Base-by-base conservation (phyloP, 768 basidiomycete species). In the Tricholoma sp. region DNA sequence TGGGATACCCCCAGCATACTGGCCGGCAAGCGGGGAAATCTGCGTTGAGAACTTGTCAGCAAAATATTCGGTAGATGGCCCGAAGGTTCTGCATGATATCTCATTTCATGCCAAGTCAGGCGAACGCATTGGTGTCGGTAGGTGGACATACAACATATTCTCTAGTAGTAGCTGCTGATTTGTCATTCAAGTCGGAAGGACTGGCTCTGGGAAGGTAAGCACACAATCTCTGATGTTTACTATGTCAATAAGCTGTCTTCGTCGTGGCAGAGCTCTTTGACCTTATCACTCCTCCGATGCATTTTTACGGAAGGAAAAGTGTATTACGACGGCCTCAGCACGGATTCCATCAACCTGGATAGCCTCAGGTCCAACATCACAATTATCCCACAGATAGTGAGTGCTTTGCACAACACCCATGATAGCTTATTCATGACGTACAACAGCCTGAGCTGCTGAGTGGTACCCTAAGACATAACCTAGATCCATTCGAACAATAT, bases 401-500 rank as follows among this genome's bases (percentile, higher is more conserved):
- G 74, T 66, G 29, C 3, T 29, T 28, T 51, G 39, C 28, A 32
- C 28, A 37, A 18, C 54, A 41, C 12, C 45, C 29, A 48, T 44
- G 6, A 20, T 17, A 24, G 41, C n/a, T 47, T 34, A 15, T 24
- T 54, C 13, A 37, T 20, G 17, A 39, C 39, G 13, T 15, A 20
- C 32, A 3, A 52, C 50, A 77, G 76, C 75, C 76, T 50, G 76
- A 76, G 53, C 74, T 89, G 15, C 78, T 87, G 56, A 76, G 78
- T 28, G 87, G 87, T 24, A 81, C 82, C 4, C 69, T 89, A 0
- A 72, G 87, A 9, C 78, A 78, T 58, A 89, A 89, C 62, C 67
- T 88, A n/a, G 86, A 88, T 63, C 86, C 84, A 0, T 87, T 86
- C 61, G 72, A 76, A 11, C 76, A 82, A 52, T 76, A 83, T 58